Percentiles rank a stretch among this genome's conserved stretches.
Conservation (phyloP, 2,329 filamentous ascomycete species). For the Sphaerulina musiva region DNA sequence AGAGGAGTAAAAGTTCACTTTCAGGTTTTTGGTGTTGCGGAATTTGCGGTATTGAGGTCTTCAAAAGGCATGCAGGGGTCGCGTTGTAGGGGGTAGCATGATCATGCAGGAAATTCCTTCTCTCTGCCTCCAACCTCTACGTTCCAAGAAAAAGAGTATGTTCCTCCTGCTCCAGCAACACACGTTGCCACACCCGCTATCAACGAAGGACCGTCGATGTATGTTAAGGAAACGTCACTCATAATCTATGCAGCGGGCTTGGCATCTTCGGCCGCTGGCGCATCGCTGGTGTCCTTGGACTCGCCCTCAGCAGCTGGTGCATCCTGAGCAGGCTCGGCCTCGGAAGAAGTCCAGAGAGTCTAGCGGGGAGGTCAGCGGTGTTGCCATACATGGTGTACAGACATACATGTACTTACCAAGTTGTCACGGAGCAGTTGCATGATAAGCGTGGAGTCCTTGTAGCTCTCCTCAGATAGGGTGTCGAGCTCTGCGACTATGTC, state of each 20-base stretch:
- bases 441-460: constrained; percentile 98
- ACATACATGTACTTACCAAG: constrained; percentile 52
- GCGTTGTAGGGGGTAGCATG: constrained; percentile 4
- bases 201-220: constrained; percentile 23
- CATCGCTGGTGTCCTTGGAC: constrained; percentile 50
- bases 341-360: constrained; percentile 99
- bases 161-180: constrained; percentile 22
- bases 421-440: constrained; percentile 98
- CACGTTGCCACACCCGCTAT: constrained; percentile 19
- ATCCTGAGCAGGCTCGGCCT: constrained; percentile 73
- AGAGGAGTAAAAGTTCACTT: constrained; percentile 11
- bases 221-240: constrained; percentile 15
- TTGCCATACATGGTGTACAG: neutral
- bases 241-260: constrained; percentile 40
- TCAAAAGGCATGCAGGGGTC: constrained; percentile 17
- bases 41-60: constrained; percentile 16
- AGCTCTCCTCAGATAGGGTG: constrained; percentile 95
- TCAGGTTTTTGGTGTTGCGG: constrained; percentile 16
- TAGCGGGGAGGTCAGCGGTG: constrained; percentile 37
- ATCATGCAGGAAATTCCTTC: constrained; percentile 21
- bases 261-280: constrained; percentile 48
- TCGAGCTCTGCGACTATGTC: constrained; percentile 64
- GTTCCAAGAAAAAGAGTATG: constrained; percentile 24
- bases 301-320: constrained; percentile 41
- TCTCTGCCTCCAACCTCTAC: constrained; percentile 23